These are phyloP conservation scores for Macrophomina tecta DNA, from an alignment of 2,329 filamentous ascomycete species.

Conservation along the genomic window DNA sequence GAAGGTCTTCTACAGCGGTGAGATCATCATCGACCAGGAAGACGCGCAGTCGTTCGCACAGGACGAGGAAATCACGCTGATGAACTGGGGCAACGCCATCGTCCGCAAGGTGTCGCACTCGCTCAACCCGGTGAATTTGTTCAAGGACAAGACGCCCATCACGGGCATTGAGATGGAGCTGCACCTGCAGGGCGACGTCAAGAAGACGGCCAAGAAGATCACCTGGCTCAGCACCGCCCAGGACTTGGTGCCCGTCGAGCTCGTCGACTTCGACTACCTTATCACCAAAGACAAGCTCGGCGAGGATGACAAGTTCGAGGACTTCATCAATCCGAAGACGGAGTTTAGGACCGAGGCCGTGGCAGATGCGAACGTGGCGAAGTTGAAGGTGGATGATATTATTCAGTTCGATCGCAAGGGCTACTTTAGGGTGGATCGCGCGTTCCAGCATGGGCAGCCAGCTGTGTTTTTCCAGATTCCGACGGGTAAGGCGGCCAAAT, in stretches of 20 bases:
- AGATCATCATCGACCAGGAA: constrained; percentile 82
- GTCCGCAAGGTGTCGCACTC: constrained; percentile 69
- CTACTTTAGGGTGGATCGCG: constrained; percentile 82
- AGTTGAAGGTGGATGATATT: constrained; percentile 84
- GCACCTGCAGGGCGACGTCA: constrained; percentile 91
- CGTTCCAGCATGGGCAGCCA: constrained; percentile 63
- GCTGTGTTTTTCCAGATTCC: constrained; percentile 74
- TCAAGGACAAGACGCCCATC: constrained; percentile 62
- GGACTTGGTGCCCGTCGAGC: constrained; percentile 78
- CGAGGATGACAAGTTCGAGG: constrained; percentile 83
- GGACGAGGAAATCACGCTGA: constrained; percentile 91
- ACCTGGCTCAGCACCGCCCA: constrained; percentile 87
- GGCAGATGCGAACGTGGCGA: constrained; percentile 79
- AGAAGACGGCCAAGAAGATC: constrained; percentile 94
- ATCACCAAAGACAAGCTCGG: constrained; percentile 94
- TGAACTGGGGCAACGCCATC: constrained; percentile 94
- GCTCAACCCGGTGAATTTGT: constrained; percentile 53
- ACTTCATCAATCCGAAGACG: constrained; percentile 79
- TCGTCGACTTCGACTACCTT: constrained; percentile 94
- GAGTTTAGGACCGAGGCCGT: constrained; percentile 75
- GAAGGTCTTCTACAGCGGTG: constrained; percentile 78
- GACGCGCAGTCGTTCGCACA: constrained; percentile 82
- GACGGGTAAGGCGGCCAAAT: constrained; percentile 61
- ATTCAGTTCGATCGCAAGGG: constrained; percentile 95
- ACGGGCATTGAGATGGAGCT: constrained; percentile 79